These are phyloP conservation scores for Hondaea fermentalgiana DNA, from an alignment of 108 stramenopile species.

Conservation along the genomic window DNA sequence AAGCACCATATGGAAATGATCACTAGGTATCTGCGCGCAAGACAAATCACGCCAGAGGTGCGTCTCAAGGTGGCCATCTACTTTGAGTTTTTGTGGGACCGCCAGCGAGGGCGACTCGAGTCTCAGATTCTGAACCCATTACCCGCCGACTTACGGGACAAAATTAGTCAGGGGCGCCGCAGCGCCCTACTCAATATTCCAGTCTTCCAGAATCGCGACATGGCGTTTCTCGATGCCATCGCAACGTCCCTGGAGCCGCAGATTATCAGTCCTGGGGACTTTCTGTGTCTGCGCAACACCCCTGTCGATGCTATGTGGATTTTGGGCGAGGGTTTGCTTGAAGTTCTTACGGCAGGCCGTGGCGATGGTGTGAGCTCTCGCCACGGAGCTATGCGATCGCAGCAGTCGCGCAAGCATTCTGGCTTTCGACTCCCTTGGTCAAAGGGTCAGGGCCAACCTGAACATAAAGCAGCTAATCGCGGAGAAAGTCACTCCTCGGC, in stretches of 20 bases:
- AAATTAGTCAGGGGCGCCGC: background rate
- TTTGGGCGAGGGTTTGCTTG: background rate
- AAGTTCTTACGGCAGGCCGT: background rate
- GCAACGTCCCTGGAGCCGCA: background rate
- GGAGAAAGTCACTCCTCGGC: no score
- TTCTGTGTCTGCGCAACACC: background rate
- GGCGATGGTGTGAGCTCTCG: background rate
- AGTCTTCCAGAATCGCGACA: background rate
- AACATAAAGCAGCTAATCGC: no score
- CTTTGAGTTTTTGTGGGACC: background rate
- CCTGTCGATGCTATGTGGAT: background rate
- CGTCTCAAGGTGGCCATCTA: background rate
- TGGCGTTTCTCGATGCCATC: background rate
- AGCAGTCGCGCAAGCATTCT: background rate
- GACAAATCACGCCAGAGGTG: background rate
- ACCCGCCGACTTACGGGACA: background rate
- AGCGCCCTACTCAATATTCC: background rate
- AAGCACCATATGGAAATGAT: background rate
- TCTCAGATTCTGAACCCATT: background rate
- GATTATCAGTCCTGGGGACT: background rate
- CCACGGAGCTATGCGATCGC: background rate
- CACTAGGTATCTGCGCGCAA: background rate
- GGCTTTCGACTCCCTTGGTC: background rate
- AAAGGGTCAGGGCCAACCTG: background rate
- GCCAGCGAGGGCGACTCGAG: background rate